These are phyloP conservation scores for Nicotiana sylvestris DNA, from an alignment of 257 asterid genomes.

Conservation along the genomic window DNA sequence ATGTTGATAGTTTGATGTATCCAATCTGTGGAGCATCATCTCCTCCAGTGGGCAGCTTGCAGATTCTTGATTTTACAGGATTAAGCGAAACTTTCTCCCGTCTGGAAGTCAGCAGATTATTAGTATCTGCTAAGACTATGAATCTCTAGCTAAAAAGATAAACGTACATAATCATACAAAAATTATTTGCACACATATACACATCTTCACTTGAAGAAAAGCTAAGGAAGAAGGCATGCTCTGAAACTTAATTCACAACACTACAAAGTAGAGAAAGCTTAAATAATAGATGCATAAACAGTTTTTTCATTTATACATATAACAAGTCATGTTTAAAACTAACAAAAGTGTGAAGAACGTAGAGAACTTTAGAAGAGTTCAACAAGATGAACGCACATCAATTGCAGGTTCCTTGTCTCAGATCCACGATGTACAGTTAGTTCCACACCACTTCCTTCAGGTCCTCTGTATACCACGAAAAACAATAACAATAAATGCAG, in stretches of 20 bases:
- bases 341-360: neutral
- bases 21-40: slow-evolving; percentile 68
- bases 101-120: slow-evolving; percentile 45
- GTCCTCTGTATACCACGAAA: slow-evolving; percentile 62
- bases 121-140: slow-evolving; percentile 18
- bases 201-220: neutral
- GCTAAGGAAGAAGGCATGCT: neutral
- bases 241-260: neutral
- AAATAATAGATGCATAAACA: neutral
- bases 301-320: neutral
- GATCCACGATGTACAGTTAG: slow-evolving; percentile 59
- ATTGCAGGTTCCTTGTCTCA: slow-evolving; percentile 56
- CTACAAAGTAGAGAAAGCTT: neutral
- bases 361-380: neutral
- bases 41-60: slow-evolving; percentile 58
- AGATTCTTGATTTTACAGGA: slow-evolving; percentile 90
- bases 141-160: neutral
- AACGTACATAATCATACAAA: neutral
- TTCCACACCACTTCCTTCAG: slow-evolving; percentile 89
- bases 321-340: neutral
- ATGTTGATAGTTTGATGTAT: slow-evolving; percentile 84
- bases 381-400: slow-evolving; percentile 48
- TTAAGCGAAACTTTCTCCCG: slow-evolving; percentile 75
- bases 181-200: neutral
- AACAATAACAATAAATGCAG: neutral